phyloP scores from a whole-genome alignment of 2,329 filamentous ascomycete species.

The Penicillium sp. region DNA sequence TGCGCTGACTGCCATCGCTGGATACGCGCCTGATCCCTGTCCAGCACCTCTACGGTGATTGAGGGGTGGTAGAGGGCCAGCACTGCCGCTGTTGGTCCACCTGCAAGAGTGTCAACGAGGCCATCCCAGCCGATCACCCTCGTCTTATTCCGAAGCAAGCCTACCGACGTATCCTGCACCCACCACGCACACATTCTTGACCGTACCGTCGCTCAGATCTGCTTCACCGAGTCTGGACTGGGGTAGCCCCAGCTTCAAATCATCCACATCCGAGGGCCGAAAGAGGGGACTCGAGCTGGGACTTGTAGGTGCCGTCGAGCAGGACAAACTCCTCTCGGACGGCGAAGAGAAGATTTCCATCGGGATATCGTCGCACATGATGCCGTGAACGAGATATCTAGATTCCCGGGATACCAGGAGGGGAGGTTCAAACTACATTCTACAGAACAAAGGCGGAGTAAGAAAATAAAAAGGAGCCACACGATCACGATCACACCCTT shows the following conservation, averaged over 20 bases:
- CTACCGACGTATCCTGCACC: constrained; percentile 73
- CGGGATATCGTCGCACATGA: constrained; percentile 7
- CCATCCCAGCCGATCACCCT: background rate
- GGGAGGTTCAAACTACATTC: background rate
- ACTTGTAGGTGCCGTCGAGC: constrained; percentile 27
- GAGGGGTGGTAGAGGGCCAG: constrained; percentile 71
- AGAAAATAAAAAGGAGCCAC: background rate
- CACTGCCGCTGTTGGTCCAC: constrained; percentile 72
- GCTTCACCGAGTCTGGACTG: constrained; percentile 9
- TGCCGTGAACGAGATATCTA: background rate
- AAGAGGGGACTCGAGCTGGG: constrained; percentile 29
- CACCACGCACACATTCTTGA: constrained; percentile 64
- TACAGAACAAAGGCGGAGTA: background rate
- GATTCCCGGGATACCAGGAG: background rate
- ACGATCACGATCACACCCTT: background rate
- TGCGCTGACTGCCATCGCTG: constrained; percentile 70
- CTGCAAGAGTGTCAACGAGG: constrained; percentile 37
- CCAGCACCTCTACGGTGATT: constrained; percentile 71
- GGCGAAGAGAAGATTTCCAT: constrained; percentile 25
- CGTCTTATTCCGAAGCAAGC: constrained; percentile 13
- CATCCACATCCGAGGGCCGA: constrained; percentile 22
- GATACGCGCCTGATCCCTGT: constrained; percentile 64
- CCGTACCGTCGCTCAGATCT: constrained; percentile 2
- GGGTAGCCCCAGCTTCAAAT: constrained; percentile 16
- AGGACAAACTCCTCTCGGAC: constrained; percentile 21